These are phyloP conservation scores for Phytopythium delawarense DNA, from an alignment of 352 stramenopile species.

Conservation along the genomic window DNA sequence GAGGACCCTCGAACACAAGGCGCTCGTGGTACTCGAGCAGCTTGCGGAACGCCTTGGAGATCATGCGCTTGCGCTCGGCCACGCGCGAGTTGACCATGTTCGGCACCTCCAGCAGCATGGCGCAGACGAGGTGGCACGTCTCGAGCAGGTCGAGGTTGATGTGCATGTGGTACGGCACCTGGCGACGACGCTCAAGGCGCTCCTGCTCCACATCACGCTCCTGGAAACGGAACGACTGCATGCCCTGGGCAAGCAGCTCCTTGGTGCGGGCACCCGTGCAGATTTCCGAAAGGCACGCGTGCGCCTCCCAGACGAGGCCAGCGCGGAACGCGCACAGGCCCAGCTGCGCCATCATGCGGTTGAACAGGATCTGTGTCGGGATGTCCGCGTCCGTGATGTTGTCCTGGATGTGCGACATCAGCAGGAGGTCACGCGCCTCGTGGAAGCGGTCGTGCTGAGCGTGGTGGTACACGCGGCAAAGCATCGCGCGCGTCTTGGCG, in stretches of 20 bases:
- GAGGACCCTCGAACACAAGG: conserved; percentile 96
- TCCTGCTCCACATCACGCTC: conserved; percentile 97
- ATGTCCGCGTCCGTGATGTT: conserved; percentile 92
- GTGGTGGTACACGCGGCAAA: conserved; percentile 98
- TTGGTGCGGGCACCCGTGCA: conserved; percentile 91
- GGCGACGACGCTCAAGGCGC: conserved; percentile 94
- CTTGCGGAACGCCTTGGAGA: conserved; percentile 96
- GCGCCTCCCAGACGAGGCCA: conserved; percentile 94
- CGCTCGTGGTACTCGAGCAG: conserved; percentile 87
- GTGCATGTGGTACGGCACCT: conserved; percentile 99
- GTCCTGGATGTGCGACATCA: conserved; percentile 99
- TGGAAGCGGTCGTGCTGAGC: conserved; percentile 98
- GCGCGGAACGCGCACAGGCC: conserved; percentile 96
- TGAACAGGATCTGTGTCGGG: conserved; percentile 97
- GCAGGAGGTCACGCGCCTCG: conserved; percentile 95
- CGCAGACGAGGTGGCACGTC: conserved; percentile 95
- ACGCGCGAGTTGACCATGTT: conserved; percentile 93
- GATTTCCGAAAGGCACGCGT: conserved; percentile 97
- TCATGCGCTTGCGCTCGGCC: conserved; percentile 81
- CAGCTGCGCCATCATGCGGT: conserved; percentile 92
- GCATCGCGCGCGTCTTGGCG: conserved; percentile 94
- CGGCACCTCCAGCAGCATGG: conserved; percentile 98
- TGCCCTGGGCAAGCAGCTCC: conserved; percentile 97
- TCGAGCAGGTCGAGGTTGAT: conserved; percentile 99
- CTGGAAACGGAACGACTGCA: conserved; percentile 87